phyloP scores from a whole-genome alignment of 2,329 filamentous ascomycete species.

The Clathrospora elynae region DNA sequence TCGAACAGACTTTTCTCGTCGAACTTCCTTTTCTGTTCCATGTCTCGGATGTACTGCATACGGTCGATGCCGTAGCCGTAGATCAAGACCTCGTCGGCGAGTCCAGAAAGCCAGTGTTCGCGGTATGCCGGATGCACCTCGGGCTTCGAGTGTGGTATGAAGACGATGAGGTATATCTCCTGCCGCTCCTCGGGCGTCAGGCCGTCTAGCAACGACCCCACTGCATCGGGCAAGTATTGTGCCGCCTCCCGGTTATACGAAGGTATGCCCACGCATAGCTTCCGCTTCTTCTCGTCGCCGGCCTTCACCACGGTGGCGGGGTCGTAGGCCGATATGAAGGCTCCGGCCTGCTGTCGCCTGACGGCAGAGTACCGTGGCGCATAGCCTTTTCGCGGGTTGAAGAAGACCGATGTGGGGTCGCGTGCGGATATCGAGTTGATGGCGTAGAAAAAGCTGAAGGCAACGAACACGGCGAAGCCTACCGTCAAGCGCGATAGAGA shows the following conservation, averaged over 20 bases:
- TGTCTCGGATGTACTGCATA: constrained; percentile 42
- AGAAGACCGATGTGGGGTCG: constrained; percentile 47
- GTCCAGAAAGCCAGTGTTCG: constrained; percentile 49
- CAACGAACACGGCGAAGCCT: constrained; percentile 23
- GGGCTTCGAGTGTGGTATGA: constrained; percentile 54
- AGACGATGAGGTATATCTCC: constrained; percentile 51
- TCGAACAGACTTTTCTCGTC: constrained; percentile 53
- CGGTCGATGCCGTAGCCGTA: constrained; percentile 47
- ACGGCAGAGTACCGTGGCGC: constrained; percentile 41
- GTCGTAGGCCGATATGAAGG: constrained; percentile 32
- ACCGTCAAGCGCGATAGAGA: constrained; percentile 28
- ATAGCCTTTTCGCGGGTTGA: constrained; percentile 41
- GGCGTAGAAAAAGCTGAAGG: constrained; percentile 29
- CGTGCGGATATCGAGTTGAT: constrained; percentile 34
- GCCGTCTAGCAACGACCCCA: constrained; percentile 54
- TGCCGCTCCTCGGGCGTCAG: constrained; percentile 50
- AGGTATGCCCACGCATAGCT: constrained; percentile 54
- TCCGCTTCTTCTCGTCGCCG: constrained; percentile 22
- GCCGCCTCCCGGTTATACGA: constrained; percentile 49
- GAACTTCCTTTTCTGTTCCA: constrained; percentile 37
- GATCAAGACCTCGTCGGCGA: constrained; percentile 50
- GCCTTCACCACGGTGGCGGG: constrained; percentile 24
- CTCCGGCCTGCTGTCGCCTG: constrained; percentile 37
- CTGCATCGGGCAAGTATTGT: constrained; percentile 50
- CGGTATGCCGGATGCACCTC: constrained; percentile 49